Percentiles rank a stretch among this genome's conserved stretches.
Conservation (phyloP, 2,329 filamentous ascomycete genomes). For the Penicillium sp. region DNA sequence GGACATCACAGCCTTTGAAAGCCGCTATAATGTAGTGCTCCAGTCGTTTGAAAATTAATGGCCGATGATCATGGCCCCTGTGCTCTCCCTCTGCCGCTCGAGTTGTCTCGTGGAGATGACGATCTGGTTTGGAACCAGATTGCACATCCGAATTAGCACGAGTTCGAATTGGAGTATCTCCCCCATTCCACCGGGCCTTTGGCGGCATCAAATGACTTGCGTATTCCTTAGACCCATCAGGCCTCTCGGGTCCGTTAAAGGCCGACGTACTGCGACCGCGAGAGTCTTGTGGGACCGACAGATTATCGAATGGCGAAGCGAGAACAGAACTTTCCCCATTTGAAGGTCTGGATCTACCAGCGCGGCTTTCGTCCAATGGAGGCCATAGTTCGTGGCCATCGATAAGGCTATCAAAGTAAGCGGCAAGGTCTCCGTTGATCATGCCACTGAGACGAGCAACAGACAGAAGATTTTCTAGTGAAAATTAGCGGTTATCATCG, state of each 20-base stretch:
- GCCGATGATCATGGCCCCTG: slow-evolving; percentile 36
- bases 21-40: slow-evolving; percentile 70
- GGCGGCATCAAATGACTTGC: slow-evolving; percentile 16
- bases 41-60: slow-evolving; percentile 64
- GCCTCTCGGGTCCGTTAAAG: slow-evolving; percentile 18
- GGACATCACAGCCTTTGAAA: slow-evolving; percentile 62
- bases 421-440: slow-evolving; percentile 50
- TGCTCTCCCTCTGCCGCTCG: slow-evolving; percentile 19
- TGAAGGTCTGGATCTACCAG: slow-evolving; percentile 5
- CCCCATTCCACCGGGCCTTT: slow-evolving; percentile 14
- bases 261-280: slow-evolving; percentile 27
- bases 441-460: slow-evolving; percentile 55
- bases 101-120: slow-evolving; percentile 14
- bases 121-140: slow-evolving; percentile 18
- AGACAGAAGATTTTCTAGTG: slow-evolving; percentile 48
- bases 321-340: slow-evolving; percentile 9
- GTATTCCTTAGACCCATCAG: slow-evolving; percentile 13
- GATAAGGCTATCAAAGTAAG: slow-evolving; percentile 45
- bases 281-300: slow-evolving; percentile 18
- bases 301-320: slow-evolving; percentile 10
- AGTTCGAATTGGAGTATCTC: slow-evolving; percentile 18
- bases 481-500: no score
- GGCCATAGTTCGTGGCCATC: slow-evolving; percentile 19
- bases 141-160: slow-evolving; percentile 31
- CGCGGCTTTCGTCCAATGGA: slow-evolving; percentile 17